A percentile compares a stretch with the other conserved stretches of the same genome.
Conservation (phyloP, 495 filamentous ascomycete species). For the Penicillium cosmopolitanum region DNA sequence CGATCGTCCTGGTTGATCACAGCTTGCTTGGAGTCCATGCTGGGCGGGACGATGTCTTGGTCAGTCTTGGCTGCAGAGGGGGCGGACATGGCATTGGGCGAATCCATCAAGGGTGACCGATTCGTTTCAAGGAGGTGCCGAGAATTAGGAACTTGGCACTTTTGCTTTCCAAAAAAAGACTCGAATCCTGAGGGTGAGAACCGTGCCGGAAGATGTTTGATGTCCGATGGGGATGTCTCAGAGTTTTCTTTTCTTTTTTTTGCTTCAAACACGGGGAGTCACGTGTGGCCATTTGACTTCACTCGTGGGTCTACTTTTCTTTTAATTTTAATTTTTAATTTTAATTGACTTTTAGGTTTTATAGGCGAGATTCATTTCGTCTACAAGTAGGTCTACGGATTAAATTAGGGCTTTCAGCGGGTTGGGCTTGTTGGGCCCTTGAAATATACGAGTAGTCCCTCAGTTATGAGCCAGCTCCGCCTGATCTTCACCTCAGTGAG, state of each 20-base stretch:
- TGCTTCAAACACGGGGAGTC: background rate
- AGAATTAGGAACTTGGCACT: background rate
- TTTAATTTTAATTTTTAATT: background rate
- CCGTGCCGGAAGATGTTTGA: no score
- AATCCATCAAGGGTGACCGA: background rate
- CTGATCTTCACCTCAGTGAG: no score
- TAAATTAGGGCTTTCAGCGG: no score
- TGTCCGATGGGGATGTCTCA: background rate
- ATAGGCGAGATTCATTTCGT: no score
- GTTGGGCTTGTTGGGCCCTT: no score
- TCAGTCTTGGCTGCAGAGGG: slow-evolving; percentile 14
- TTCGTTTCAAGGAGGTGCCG: background rate
- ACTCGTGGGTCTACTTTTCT: background rate
- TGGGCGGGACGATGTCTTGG: slow-evolving; percentile 13
- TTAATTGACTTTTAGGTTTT: no score
- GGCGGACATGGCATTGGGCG: slow-evolving; percentile 4
- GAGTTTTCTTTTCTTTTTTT: background rate
- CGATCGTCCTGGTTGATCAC: slow-evolving; percentile 37
- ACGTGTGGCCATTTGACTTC: background rate
- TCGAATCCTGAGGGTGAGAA: background rate
- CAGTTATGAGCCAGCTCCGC: no score
- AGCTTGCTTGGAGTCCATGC: slow-evolving; percentile 10
- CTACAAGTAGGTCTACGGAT: no score
- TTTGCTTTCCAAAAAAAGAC: no score
- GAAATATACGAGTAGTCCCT: no score